These are phyloP conservation scores for Inga leiocalycina DNA, from an alignment of 306 rosid species.

Conservation along the genomic window DNA sequence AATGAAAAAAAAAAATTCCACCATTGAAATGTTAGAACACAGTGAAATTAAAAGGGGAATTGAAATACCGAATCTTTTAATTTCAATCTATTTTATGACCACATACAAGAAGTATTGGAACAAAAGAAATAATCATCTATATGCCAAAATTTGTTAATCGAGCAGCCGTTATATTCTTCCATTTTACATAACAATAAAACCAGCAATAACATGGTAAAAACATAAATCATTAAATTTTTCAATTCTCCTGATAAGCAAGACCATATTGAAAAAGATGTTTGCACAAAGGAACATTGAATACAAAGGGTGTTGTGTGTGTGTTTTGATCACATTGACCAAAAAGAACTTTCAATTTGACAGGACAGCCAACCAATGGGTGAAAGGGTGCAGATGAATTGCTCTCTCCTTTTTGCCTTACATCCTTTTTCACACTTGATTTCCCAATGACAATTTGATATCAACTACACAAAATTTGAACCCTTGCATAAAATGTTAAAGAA, in stretches of 20 bases:
- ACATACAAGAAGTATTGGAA: background rate
- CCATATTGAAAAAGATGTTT: background rate
- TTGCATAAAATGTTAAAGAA: conserved; percentile 12
- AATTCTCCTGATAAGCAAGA: conserved; percentile 4
- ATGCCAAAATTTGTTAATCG: background rate
- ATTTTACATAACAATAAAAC: background rate
- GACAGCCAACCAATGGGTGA: conserved; percentile 9
- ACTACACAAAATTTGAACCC: conserved; percentile 24
- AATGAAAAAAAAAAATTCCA: background rate
- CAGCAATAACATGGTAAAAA: background rate
- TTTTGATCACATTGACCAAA: background rate
- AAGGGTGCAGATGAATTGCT: background rate
- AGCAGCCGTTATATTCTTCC: background rate
- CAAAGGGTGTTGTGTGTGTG: background rate
- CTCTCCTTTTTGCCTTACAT: background rate
- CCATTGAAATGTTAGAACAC: background rate
- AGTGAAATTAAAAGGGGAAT: background rate
- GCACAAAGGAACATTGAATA: background rate
- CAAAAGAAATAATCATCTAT: background rate
- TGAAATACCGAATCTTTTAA: background rate
- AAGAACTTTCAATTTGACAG: background rate
- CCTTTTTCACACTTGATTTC: background rate
- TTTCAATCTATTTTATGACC: background rate
- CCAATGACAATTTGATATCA: conserved; percentile 15
- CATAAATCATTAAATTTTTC: background rate